Evolutionary conservation across 2,329 filamentous ascomycete genomes (phyloP), one percentile per base, ranked within the genome.

Genomic region (Chaetomium globosum): DNA sequence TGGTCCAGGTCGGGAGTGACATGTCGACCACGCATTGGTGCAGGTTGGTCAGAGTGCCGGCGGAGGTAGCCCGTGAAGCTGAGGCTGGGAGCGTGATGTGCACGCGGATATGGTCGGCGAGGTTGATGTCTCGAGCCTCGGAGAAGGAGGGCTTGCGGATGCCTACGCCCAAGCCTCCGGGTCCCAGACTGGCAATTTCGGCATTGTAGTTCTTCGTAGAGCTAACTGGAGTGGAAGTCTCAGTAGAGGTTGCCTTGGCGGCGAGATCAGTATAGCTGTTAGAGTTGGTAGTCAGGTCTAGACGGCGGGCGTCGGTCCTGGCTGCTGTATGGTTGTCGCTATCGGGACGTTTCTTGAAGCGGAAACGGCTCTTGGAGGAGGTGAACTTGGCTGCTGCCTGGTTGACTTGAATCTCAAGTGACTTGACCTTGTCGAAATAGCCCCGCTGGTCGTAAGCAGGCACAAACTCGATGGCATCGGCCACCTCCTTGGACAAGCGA

Each of bases 381-480:
- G 87, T 86, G 61, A 92, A 84, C 26, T 83, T 85, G 48, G 86
- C 83, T 19, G 88, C 85, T 8, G 87, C 88, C 65, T 88, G 85
- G 71, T 90, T 88, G 28, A 97, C 82, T 73, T 90, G 92, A 64
- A 94, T 91, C 21, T 89, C 89, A 16, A 97, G 81, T 19, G 84
- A 84, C 80, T 95, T 96, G 77, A 97, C 87, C 26, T 90, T 86
- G 87, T 92, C 71, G 10, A 89, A 86, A 74, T 97, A 98, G 28
- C 90, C 89, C 71, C 91, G 87, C 76, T 95, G 92, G 73, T 98
- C 95, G 75, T 97, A 96, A 8, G 92, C 87, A 2, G 95, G 93
- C 19, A 97, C 86, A 70, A 89, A 92, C 63, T 89, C 88, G 1
- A 90, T 87, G 0, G 91, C 90, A 77, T 97, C 93, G 70, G 91